phyloP scores from a whole-genome alignment of 225 moss, liverwort and hornwort genomes.

The Anthoceros angustus region DNA sequence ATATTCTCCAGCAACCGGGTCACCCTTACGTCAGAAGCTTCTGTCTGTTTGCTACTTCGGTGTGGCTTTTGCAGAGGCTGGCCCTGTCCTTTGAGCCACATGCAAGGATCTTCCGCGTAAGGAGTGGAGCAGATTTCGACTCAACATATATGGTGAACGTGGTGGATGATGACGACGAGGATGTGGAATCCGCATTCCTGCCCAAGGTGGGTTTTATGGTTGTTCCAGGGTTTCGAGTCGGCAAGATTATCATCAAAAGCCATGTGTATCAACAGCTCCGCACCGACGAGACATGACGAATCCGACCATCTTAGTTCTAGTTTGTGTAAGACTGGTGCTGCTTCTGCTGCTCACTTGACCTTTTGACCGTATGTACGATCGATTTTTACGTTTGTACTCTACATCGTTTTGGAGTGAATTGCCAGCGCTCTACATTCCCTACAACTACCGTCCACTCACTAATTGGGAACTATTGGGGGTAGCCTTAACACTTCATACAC shows the following conservation, averaged over 20 bases:
- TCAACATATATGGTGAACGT: neutral
- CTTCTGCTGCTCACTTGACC: too few species aligned
- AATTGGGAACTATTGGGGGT: too few species aligned
- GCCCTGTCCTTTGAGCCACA: neutral
- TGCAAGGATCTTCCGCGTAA: neutral
- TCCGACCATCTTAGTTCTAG: too few species aligned
- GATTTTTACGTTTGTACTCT: too few species aligned
- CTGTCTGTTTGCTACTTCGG: neutral
- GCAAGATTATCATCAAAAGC: neutral
- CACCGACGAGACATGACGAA: too few species aligned
- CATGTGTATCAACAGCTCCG: neutral
- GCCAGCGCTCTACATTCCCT: too few species aligned
- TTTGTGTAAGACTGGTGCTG: too few species aligned
- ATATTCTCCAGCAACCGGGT: neutral
- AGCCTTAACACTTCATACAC: too few species aligned
- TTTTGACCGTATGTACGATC: too few species aligned
- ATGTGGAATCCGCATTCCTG: neutral
- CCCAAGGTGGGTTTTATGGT: neutral
- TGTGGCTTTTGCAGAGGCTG: neutral
- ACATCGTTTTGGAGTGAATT: too few species aligned
- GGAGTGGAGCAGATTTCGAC: neutral
- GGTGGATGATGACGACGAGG: neutral
- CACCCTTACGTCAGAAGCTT: neutral
- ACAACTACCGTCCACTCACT: too few species aligned
- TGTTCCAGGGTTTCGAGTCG: neutral